Evolutionary conservation across 2,329 filamentous ascomycete species (phyloP).

Genomic region (Cercospora sp.): DNA sequence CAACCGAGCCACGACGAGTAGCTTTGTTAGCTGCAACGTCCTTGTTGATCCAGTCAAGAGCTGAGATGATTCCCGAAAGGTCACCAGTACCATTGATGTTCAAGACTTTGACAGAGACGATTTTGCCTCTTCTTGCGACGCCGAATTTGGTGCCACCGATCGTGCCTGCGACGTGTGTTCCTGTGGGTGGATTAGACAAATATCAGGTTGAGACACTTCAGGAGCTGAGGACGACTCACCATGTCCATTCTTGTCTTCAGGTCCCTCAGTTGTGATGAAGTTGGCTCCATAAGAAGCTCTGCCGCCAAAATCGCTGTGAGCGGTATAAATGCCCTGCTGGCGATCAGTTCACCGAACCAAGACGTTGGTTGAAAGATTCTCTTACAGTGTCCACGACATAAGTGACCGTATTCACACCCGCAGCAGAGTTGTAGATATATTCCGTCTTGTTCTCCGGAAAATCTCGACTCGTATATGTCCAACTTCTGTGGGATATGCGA

Average conservation of each 20-base stretch:
- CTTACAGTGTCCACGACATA: conserved; percentile 33
- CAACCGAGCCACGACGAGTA: conserved; percentile 36
- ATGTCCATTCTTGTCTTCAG: conserved; percentile 58
- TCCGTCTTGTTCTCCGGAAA: conserved; percentile 25
- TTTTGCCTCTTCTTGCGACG: conserved; percentile 50
- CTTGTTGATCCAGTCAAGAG: conserved; percentile 47
- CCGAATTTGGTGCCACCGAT: conserved; percentile 63
- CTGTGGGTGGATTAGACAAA: neutral
- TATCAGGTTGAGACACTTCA: too few species aligned
- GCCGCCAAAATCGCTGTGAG: conserved; percentile 40
- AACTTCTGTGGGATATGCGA: conserved; percentile 16
- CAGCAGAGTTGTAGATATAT: conserved; percentile 26
- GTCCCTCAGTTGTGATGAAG: conserved; percentile 38
- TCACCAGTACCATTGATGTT: conserved; percentile 47
- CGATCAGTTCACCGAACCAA: neutral
- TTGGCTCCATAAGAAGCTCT: conserved; percentile 35
- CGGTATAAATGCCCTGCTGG: conserved; percentile 27
- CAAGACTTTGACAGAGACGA: conserved; percentile 53
- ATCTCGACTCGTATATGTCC: conserved; percentile 6
- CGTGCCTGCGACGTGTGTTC: conserved; percentile 67
- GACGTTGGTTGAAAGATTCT: neutral
- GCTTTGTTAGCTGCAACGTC: conserved; percentile 67
- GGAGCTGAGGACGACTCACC: conserved; percentile 47
- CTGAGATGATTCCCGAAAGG: conserved; percentile 47
- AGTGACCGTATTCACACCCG: conserved; percentile 18